Evolutionary conservation across 2,329 filamentous ascomycete genomes (phyloP).

Genomic region (Pseudogymnoascus sp.): DNA sequence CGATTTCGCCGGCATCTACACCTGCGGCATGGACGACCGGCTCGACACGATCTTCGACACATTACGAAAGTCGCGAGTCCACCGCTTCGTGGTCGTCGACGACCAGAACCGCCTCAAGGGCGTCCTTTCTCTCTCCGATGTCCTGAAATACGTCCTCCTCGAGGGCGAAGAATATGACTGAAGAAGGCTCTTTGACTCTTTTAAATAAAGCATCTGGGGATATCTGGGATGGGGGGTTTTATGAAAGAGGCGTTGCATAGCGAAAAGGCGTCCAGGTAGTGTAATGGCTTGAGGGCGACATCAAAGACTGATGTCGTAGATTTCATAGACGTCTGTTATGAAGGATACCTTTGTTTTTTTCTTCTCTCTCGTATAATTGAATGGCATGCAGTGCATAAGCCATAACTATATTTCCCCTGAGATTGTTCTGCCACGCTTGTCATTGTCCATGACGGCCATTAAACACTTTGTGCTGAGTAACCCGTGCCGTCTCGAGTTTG

Average conservation of each 20-base stretch:
- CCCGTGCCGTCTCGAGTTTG: not conserved
- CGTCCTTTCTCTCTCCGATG: conserved; percentile 89
- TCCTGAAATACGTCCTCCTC: conserved; percentile 87
- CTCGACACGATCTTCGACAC: conserved; percentile 96
- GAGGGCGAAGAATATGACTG: conserved; percentile 34
- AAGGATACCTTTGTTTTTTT: conserved; percentile 22
- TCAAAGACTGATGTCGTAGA: conserved; percentile 20
- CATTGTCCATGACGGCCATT: not conserved
- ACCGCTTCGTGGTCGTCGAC: conserved; percentile 87
- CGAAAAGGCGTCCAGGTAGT: conserved; percentile 26
- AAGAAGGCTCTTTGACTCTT: not conserved
- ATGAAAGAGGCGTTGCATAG: conserved; percentile 29
- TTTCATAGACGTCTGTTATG: conserved; percentile 20
- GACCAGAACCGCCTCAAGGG: conserved; percentile 80
- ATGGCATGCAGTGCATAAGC: not conserved
- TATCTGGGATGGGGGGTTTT: conserved; percentile 14
- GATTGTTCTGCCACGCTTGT: not conserved
- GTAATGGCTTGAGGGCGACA: conserved; percentile 20
- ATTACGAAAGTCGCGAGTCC: conserved; percentile 87
- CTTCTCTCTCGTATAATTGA: not conserved
- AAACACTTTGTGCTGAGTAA: not conserved
- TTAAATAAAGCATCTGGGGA: conserved; percentile 9
- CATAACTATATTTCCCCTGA: not conserved
- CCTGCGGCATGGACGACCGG: conserved; percentile 83
- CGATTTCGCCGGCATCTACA: conserved; percentile 94